Conservation (phyloP, 257 asterid species). For the Agastache rugosa region DNA sequence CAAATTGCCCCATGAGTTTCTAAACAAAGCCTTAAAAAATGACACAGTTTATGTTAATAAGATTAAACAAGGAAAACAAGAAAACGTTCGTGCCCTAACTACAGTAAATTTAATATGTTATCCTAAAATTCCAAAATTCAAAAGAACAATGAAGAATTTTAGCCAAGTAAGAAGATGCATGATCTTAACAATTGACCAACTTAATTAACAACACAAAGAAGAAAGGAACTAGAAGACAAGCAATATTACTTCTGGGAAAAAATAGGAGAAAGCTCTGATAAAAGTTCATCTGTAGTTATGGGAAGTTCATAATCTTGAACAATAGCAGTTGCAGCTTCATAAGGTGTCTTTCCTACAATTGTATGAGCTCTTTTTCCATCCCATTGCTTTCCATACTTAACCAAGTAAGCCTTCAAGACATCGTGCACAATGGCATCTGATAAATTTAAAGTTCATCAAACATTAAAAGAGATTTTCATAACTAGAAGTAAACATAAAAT, state of each 20-base stretch:
- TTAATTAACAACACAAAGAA: constrained; percentile 14
- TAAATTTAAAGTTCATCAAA: constrained; percentile 13
- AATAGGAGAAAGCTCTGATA: constrained; percentile 62
- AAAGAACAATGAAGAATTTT: neutral
- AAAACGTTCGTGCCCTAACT: constrained; percentile 5
- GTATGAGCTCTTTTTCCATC: constrained; percentile 60
- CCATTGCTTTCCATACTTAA: constrained; percentile 86
- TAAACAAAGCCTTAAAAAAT: constrained; percentile 17
- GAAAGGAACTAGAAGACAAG: constrained; percentile 21
- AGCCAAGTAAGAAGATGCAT: constrained; percentile 11
- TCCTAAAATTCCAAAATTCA: neutral
- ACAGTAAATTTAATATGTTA: neutral
- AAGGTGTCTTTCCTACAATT: constrained; percentile 73
- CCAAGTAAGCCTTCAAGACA: constrained; percentile 64
- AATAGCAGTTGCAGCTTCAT: constrained; percentile 76
- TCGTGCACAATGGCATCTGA: constrained; percentile 80
- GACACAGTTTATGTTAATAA: neutral
- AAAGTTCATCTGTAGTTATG: constrained; percentile 61
- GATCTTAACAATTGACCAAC: constrained; percentile 16
- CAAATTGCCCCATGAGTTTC: constrained; percentile 10
- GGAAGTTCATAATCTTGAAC: constrained; percentile 80
- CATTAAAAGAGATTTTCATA: constrained; percentile 11
- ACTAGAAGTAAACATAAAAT: constrained; percentile 14
- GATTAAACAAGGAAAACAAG: neutral
- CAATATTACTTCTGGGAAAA: constrained; percentile 65